Evolutionary conservation across 1,284 basidiomycete genomes (phyloP).

Genomic region (Nidula niveotomentosa): DNA sequence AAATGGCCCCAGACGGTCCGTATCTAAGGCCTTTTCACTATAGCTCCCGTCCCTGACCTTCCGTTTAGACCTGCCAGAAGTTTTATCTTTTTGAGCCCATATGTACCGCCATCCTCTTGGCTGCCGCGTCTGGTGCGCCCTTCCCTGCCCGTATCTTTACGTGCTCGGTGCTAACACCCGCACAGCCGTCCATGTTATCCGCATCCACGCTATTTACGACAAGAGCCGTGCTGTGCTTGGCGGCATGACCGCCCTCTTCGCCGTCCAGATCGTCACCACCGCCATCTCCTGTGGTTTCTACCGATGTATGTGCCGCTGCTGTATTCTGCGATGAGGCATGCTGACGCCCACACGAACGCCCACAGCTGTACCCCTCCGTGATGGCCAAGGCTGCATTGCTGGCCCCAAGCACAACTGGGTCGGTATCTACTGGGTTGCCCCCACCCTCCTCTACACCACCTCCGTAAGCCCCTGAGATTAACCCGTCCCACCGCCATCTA

Average conservation of each 20-base stretch:
- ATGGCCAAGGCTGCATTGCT: slow-evolving; percentile 80
- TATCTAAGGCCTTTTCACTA: slow-evolving; percentile 7
- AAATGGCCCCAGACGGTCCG: slow-evolving; percentile 55
- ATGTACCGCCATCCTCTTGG: slow-evolving; percentile 74
- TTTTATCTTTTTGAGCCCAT: slow-evolving; percentile 85
- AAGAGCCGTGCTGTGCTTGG: slow-evolving; percentile 54
- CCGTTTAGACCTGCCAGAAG: slow-evolving; percentile 51
- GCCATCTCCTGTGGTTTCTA: slow-evolving; percentile 75
- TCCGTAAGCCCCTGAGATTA: slow-evolving; percentile 23
- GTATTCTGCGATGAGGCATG: neutral
- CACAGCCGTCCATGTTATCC: slow-evolving; percentile 66
- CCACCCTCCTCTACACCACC: slow-evolving; percentile 68
- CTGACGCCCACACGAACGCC: slow-evolving; percentile 5
- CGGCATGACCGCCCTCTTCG: slow-evolving; percentile 58
- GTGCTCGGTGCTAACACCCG: slow-evolving; percentile 6
- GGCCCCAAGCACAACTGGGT: slow-evolving; percentile 78
- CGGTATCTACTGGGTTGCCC: slow-evolving; percentile 78
- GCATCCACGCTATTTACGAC: slow-evolving; percentile 76
- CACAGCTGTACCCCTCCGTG: slow-evolving; percentile 63
- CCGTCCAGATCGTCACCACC: slow-evolving; percentile 66
- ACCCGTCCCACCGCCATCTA: too few relatives aligned
- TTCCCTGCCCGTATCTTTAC: slow-evolving; percentile 1
- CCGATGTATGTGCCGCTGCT: slow-evolving; percentile 42
- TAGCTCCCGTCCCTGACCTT: slow-evolving; percentile 6
- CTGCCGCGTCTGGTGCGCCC: slow-evolving; percentile 57